Evolutionary conservation across 2,329 filamentous ascomycete species (phyloP).

Genomic region (Thelonectria olida): DNA sequence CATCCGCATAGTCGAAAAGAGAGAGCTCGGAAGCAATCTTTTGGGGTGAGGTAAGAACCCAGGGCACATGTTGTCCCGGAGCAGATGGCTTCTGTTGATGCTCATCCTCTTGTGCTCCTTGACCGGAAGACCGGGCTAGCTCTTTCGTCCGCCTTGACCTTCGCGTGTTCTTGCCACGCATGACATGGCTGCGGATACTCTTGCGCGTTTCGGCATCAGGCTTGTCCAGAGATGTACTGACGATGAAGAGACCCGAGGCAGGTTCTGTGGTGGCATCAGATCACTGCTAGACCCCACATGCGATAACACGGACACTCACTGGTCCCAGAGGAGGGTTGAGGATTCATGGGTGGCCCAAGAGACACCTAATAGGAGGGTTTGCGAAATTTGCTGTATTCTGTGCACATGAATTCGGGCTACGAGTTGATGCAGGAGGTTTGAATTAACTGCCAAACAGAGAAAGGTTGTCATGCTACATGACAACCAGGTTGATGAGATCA

Average conservation of each 20-base stretch:
- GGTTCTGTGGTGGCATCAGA: constrained; percentile 7
- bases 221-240: constrained; percentile 33
- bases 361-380: neutral
- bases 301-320: neutral
- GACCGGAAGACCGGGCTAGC: too few species aligned
- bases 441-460: neutral
- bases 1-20: constrained; percentile 4
- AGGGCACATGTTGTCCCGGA: neutral
- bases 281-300: neutral
- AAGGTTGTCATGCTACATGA: neutral
- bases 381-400: too few species aligned
- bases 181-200: constrained; percentile 42
- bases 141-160: constrained; percentile 11
- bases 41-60: constrained; percentile 1
- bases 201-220: constrained; percentile 32
- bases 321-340: neutral
- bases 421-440: neutral
- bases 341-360: neutral
- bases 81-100: neutral
- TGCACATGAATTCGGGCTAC: neutral
- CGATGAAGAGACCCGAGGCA: constrained; percentile 23
- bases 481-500: neutral
- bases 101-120: too few species aligned
- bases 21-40: constrained; percentile 27
- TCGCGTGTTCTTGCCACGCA: constrained; percentile 40